These are phyloP conservation scores for Calamus simplicifolius DNA, from an alignment of 176 grass and related monocot genomes.

Conservation along the genomic window DNA sequence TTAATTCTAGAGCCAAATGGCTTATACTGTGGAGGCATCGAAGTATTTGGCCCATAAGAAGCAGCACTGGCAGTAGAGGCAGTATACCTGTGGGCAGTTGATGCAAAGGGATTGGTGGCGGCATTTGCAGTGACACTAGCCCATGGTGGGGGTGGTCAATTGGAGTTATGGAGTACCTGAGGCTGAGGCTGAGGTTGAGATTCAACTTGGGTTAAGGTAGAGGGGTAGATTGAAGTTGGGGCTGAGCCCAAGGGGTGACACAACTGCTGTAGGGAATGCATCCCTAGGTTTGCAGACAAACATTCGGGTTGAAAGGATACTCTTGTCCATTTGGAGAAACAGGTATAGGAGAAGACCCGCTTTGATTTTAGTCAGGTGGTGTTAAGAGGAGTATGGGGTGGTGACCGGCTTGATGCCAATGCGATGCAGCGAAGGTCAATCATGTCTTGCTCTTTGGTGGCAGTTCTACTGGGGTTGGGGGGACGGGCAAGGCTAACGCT, in stretches of 20 bases:
- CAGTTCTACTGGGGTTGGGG: constrained; percentile 31
- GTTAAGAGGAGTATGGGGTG: constrained; percentile 25
- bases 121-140: constrained; percentile 26
- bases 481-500: constrained; percentile 36
- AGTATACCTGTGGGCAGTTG: constrained; percentile 11
- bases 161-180: constrained; percentile 11
- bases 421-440: constrained; percentile 54
- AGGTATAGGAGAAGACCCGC: constrained; percentile 9
- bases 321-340: constrained; percentile 2
- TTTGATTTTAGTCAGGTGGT: constrained; percentile 23
- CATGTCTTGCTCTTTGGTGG: constrained; percentile 54
- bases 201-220: no score
- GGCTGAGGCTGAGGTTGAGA: constrained; percentile 13
- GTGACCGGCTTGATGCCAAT: constrained; percentile 32
- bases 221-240: not conserved
- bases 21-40: constrained; percentile 31
- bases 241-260: constrained; percentile 37
- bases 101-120: constrained; percentile 27
- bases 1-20: constrained; percentile 25
- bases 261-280: constrained; percentile 22
- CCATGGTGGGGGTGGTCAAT: constrained; percentile 70
- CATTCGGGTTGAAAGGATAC: constrained; percentile 10
- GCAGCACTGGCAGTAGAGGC: not conserved
- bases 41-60: constrained; percentile 15
- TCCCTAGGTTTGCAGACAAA: constrained; percentile 26